Conservation (phyloP, 805 yeast genomes). For the Hanseniaspora occidentalis region DNA sequence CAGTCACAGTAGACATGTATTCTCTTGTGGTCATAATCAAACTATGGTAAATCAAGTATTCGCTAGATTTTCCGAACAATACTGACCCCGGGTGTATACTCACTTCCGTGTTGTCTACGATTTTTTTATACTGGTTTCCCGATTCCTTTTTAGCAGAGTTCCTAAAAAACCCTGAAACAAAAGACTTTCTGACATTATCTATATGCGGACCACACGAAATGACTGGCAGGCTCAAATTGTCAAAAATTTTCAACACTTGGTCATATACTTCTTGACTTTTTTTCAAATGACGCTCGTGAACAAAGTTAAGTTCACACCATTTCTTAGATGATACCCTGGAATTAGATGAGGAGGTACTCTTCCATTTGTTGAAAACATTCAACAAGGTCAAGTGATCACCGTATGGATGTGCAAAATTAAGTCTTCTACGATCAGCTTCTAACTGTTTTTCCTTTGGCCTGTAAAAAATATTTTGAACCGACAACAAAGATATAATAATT, state of each 20-base stretch:
- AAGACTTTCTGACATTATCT: conserved; percentile 45
- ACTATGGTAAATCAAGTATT: conserved; percentile 73
- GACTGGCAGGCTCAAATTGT: conserved; percentile 32
- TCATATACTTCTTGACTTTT: conserved; percentile 70
- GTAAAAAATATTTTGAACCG: conserved; percentile 71
- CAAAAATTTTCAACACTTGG: conserved; percentile 52
- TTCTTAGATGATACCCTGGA: conserved; percentile 9
- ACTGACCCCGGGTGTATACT: conserved; percentile 81
- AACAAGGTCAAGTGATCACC: conserved; percentile 79
- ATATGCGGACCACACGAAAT: conserved; percentile 42
- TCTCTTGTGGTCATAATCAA: conserved; percentile 74
- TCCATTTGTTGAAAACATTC: conserved; percentile 74
- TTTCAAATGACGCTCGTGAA: conserved; percentile 66
- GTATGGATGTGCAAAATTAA: conserved; percentile 56
- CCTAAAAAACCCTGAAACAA: conserved; percentile 57
- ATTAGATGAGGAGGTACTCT: conserved; percentile 35
- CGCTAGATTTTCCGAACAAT: conserved; percentile 41
- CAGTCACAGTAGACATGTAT: conserved; percentile 81
- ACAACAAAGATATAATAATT: conserved; percentile 79
- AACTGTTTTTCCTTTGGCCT: conserved; percentile 70
- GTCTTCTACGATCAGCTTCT: conserved; percentile 66
- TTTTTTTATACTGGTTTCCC: conserved; percentile 61
- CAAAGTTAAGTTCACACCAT: conserved; percentile 74
- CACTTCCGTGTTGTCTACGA: conserved; percentile 56
- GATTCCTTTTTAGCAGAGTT: conserved; percentile 55